Percentiles rank a stretch among this genome's conserved stretches.
phyloP scores from a whole-genome alignment of 768 basidiomycete genomes.

The Podaxis sp. region DNA sequence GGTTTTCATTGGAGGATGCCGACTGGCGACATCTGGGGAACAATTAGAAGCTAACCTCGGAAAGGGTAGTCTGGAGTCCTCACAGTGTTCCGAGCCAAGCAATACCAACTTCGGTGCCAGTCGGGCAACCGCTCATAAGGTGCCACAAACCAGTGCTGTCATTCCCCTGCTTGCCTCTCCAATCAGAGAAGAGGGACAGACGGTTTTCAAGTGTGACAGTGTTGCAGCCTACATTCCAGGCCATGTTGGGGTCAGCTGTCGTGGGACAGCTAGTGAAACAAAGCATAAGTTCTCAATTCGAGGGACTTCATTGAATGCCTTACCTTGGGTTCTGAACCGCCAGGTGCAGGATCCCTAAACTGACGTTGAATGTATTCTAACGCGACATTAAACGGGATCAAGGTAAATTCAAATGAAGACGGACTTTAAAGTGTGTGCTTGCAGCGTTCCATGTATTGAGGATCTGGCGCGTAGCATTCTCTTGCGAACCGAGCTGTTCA shows the following conservation, averaged over 20 bases:
- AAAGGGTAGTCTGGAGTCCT: slow-evolving; percentile 21
- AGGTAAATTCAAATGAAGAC: slow-evolving; percentile 14
- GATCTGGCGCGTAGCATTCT: slow-evolving; percentile 72
- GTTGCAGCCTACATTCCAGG: slow-evolving; percentile 80
- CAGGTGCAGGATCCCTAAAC: slow-evolving; percentile 79
- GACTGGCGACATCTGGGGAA: slow-evolving; percentile 53
- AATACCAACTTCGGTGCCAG: slow-evolving; percentile 82
- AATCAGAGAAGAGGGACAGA: slow-evolving; percentile 76
- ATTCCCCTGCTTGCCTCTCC: slow-evolving; percentile 72
- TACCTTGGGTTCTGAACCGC: slow-evolving; percentile 63
- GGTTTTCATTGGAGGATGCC: slow-evolving; percentile 40
- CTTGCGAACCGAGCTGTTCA: slow-evolving; percentile 55
- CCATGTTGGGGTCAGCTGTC: slow-evolving; percentile 44
- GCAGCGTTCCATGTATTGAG: slow-evolving; percentile 81
- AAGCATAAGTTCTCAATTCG: not conserved
- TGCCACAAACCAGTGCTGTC: slow-evolving; percentile 87
- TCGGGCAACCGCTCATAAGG: slow-evolving; percentile 81
- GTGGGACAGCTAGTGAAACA: slow-evolving; percentile 55
- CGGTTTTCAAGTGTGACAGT: slow-evolving; percentile 60
- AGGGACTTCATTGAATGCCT: slow-evolving; percentile 16
- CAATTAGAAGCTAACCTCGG: slow-evolving; percentile 4
- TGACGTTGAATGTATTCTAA: slow-evolving; percentile 77
- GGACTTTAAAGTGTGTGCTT: slow-evolving; percentile 66
- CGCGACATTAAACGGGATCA: slow-evolving; percentile 5
- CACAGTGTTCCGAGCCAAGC: slow-evolving; percentile 85